A percentile compares a stretch with the other conserved stretches of the same genome.
Conservation (phyloP, 176 grass and related monocot species). For the Panicum miliaceum region DNA sequence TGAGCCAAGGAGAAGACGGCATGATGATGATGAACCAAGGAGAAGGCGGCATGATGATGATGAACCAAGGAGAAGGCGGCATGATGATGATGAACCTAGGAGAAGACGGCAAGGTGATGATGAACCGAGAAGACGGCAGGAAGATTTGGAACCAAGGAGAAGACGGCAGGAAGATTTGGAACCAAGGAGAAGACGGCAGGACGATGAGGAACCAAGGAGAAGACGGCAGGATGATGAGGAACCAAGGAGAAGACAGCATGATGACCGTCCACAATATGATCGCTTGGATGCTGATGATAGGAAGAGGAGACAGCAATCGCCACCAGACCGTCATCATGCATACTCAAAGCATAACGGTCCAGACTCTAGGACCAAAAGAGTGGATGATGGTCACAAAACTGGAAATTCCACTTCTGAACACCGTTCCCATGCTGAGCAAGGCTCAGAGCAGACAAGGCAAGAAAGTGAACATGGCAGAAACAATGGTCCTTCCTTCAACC, state of each 20-base stretch:
- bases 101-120: background rate
- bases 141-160: constrained; percentile 27
- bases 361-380: constrained; percentile 46
- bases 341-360: constrained; percentile 49
- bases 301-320: constrained; percentile 52
- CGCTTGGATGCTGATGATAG: constrained; percentile 45
- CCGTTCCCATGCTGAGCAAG: constrained; percentile 41
- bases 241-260: constrained; percentile 41
- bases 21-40: constrained; percentile 15
- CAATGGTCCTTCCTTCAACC: constrained; percentile 41
- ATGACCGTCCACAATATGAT: constrained; percentile 44
- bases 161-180: constrained; percentile 10
- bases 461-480: constrained; percentile 40
- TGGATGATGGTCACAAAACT: constrained; percentile 26
- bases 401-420: constrained; percentile 37
- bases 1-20: background rate
- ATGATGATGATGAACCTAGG: constrained; percentile 24
- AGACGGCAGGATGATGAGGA: constrained; percentile 16
- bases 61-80: background rate
- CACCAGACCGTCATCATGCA: constrained; percentile 29
- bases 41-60: constrained; percentile 25
- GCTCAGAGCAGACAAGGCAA: constrained; percentile 39
- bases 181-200: constrained; percentile 11
- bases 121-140: constrained; percentile 19
- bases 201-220: constrained; percentile 27